Conservation (phyloP, 306 rosid species). For the Quercus bicolor region DNA sequence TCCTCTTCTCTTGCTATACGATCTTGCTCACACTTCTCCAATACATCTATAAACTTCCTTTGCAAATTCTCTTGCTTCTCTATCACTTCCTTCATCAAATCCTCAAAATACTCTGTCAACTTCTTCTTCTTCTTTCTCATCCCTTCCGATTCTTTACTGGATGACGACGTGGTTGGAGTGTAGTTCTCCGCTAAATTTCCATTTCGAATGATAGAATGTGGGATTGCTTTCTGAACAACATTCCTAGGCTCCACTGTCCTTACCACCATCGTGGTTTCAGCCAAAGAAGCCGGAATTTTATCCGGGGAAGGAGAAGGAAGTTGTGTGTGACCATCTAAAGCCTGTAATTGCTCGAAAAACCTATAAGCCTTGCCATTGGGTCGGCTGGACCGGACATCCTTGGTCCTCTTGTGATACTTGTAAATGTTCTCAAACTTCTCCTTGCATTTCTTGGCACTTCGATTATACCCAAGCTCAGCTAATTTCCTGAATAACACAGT, state of each 20-base stretch:
- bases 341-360: conserved; percentile 72
- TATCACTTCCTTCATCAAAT: conserved; percentile 60
- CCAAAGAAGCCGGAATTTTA: not conserved
- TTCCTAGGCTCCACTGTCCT: conserved; percentile 11
- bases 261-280: conserved; percentile 12
- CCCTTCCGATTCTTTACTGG: conserved; percentile 40
- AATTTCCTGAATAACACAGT: conserved; percentile 57
- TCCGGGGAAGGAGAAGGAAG: conserved; percentile 16
- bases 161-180: conserved; percentile 37
- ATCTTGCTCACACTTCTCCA: conserved; percentile 69
- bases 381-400: conserved; percentile 47
- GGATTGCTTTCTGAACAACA: conserved; percentile 47
- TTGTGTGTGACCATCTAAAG: conserved; percentile 40
- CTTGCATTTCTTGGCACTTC: conserved; percentile 73
- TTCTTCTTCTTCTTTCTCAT: conserved; percentile 45
- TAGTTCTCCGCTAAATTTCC: conserved; percentile 29
- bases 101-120: conserved; percentile 42
- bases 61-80: conserved; percentile 72
- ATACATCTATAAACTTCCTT: conserved; percentile 53
- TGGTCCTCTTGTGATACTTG: conserved; percentile 76
- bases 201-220: conserved; percentile 40
- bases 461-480: conserved; percentile 59
- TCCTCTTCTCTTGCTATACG: conserved; percentile 64
- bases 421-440: conserved; percentile 85
- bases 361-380: conserved; percentile 52